phyloP scores from a whole-genome alignment of 257 asterid species.

The Salvia miltiorrhiza region DNA sequence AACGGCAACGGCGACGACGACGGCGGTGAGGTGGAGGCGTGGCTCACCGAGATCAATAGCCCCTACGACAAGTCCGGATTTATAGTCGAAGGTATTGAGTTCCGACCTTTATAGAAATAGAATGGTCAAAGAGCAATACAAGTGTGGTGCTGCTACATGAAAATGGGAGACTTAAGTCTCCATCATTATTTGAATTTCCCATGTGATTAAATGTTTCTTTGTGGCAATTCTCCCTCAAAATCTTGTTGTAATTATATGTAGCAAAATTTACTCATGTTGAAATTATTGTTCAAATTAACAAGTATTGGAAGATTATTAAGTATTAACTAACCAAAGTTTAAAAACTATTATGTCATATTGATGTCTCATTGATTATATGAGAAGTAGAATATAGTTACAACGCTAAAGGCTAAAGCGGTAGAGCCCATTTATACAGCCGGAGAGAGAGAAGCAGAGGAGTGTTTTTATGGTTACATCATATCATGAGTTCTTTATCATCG shows the following conservation, averaged over 20 bases:
- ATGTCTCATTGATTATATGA: no score
- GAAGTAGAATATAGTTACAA: no score
- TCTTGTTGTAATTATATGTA: no score
- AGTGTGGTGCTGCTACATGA: background rate
- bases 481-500: background rate
- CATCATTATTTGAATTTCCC: background rate
- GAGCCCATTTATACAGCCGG: no score
- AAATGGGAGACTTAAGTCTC: background rate
- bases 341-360: no score
- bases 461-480: background rate
- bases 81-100: slow-evolving; percentile 57
- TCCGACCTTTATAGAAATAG: slow-evolving; percentile 37
- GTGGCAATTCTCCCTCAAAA: no score
- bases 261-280: no score
- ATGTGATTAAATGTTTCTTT: background rate
- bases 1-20: slow-evolving; percentile 18
- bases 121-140: background rate
- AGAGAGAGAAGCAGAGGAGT: no score
- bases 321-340: no score
- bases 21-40: slow-evolving; percentile 46
- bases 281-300: no score
- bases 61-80: slow-evolving; percentile 45
- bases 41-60: slow-evolving; percentile 45
- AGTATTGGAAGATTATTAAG: no score
- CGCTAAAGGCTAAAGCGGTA: no score